Conservation (phyloP, 108 stramenopile genomes). For the Fragilaria crotonensis region DNA sequence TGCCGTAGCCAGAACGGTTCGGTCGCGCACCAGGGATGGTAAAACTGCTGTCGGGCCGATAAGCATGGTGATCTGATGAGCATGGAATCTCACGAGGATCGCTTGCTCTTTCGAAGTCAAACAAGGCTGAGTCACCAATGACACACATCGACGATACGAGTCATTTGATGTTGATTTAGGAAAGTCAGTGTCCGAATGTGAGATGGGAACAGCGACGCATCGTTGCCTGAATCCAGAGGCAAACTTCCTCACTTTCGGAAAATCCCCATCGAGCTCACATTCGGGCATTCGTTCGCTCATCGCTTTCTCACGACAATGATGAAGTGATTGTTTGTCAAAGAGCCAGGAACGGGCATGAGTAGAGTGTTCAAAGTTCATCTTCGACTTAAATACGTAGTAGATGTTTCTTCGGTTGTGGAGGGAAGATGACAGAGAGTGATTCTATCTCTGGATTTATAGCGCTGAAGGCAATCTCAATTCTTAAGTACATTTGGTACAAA, state of each 20-base stretch:
- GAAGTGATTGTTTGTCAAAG: slow-evolving; percentile 26
- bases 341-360: slow-evolving; percentile 44
- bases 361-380: slow-evolving; percentile 38
- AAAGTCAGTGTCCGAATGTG: background rate
- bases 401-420: background rate
- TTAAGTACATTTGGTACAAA: too few relatives aligned
- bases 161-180: background rate
- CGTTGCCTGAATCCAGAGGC: slow-evolving; percentile 36
- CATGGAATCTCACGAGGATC: slow-evolving; percentile 55
- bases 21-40: slow-evolving; percentile 37
- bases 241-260: slow-evolving; percentile 15
- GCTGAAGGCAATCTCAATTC: too few relatives aligned
- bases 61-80: slow-evolving; percentile 58
- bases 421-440: too few relatives aligned
- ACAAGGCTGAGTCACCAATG: too few relatives aligned
- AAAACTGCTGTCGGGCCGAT: slow-evolving; percentile 64
- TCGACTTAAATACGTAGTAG: too few relatives aligned
- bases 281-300: background rate
- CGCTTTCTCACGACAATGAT: slow-evolving; percentile 20
- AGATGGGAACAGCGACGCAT: background rate
- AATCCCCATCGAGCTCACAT: background rate
- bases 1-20: slow-evolving; percentile 64
- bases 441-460: too few relatives aligned
- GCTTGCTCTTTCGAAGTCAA: slow-evolving; percentile 39
- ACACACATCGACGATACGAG: background rate